A percentile compares a stretch with the other conserved stretches of the same genome.
phyloP scores from a whole-genome alignment of 2,329 filamentous ascomycete genomes.

The Exophiala spinifera region DNA sequence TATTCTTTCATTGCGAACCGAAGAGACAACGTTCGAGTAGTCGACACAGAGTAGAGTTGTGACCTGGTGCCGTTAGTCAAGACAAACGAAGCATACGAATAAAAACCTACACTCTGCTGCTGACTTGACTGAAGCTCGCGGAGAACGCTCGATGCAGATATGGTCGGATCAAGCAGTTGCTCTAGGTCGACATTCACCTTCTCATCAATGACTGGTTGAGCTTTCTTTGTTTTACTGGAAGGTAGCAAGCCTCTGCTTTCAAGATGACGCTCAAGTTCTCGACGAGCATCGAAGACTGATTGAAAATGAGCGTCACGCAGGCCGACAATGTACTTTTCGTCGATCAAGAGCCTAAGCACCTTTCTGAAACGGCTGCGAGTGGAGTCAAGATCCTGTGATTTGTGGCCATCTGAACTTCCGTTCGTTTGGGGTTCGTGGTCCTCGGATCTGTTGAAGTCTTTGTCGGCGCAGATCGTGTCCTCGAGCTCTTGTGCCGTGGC shows the following conservation, averaged over 20 bases:
- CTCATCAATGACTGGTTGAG: constrained; percentile 61
- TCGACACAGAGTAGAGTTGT: constrained; percentile 19
- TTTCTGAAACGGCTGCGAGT: constrained; percentile 8
- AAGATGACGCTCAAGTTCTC: constrained; percentile 60
- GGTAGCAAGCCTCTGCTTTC: constrained; percentile 52
- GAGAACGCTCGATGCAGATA: constrained; percentile 8
- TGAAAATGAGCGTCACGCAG: constrained; percentile 44
- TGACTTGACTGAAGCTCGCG: constrained; percentile 7
- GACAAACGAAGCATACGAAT: neutral
- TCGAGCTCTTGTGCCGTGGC: constrained; percentile 54
- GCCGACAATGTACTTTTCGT: constrained; percentile 14
- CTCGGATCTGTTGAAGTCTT: neutral
- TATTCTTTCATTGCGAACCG: constrained; percentile 18
- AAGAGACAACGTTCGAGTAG: constrained; percentile 16
- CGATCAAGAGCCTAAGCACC: constrained; percentile 9
- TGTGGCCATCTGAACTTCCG: neutral
- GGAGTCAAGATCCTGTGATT: neutral
- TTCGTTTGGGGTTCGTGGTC: neutral
- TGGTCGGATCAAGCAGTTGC: constrained; percentile 37
- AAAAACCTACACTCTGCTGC: neutral
- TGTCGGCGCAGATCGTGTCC: constrained; percentile 18
- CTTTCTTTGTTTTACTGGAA: constrained; percentile 58
- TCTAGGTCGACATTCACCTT: constrained; percentile 55
- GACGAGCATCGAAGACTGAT: constrained; percentile 55
- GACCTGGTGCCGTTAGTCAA: constrained; percentile 8